A percentile compares a stretch with the other conserved stretches of the same genome.
These are phyloP conservation scores for Ascoidea asiatica DNA, from an alignment of 805 yeast genomes.

Conservation along the genomic window DNA sequence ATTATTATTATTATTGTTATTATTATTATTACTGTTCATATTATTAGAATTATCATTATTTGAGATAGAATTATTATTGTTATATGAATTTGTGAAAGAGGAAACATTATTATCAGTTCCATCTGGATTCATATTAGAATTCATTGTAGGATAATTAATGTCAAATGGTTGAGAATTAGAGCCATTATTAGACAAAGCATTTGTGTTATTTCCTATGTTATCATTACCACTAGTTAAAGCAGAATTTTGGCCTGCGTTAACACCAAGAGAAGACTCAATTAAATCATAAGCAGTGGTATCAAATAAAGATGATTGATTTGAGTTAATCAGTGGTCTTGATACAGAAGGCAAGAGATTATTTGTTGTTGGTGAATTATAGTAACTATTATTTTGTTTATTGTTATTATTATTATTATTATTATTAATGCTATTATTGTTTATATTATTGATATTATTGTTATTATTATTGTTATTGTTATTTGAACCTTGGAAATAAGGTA, in stretches of 20 bases:
- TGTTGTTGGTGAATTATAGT: background rate
- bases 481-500: background rate
- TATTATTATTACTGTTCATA: background rate
- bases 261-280: background rate
- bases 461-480: background rate
- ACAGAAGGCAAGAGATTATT: background rate
- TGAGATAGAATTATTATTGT: too few species aligned
- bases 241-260: background rate
- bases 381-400: background rate
- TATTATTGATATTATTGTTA: background rate
- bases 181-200: background rate
- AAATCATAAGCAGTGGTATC: slow-evolving; percentile 3
- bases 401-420: background rate
- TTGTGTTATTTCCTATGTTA: background rate
- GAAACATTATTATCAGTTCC: background rate
- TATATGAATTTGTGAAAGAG: too few species aligned
- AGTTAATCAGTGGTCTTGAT: background rate
- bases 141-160: too few species aligned
- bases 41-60: background rate
- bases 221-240: background rate
- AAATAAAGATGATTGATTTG: slow-evolving; percentile 1
- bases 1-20: too few species aligned
- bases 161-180: too few species aligned
- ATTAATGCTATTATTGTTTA: background rate
- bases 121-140: background rate